Evolutionary conservation across 2,329 filamentous ascomycete species (phyloP).

Genomic region (Fusarium sp.): DNA sequence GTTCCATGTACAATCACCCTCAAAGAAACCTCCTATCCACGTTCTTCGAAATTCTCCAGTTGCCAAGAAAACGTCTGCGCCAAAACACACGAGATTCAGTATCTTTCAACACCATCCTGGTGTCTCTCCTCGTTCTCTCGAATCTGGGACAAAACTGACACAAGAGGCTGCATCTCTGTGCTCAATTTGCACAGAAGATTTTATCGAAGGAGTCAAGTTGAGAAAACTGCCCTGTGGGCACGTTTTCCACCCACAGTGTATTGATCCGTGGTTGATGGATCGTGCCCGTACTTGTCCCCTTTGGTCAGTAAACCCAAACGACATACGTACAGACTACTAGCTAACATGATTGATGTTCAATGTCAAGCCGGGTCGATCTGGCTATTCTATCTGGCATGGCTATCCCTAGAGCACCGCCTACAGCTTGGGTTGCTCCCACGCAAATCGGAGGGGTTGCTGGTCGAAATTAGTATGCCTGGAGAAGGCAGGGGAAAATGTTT

Average conservation of each 20-base stretch:
- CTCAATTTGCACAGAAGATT: conserved; percentile 35
- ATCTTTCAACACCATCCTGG: neutral
- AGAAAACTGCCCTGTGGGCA: conserved; percentile 30
- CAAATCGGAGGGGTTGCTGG: neutral
- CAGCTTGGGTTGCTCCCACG: neutral
- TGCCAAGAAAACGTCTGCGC: too few relatives aligned
- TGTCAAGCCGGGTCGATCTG: conserved; percentile 18
- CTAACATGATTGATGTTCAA: neutral
- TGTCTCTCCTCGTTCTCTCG: neutral
- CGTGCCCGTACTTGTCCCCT: conserved; percentile 39
- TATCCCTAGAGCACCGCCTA: neutral
- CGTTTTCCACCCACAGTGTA: conserved; percentile 39
- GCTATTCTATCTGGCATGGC: neutral
- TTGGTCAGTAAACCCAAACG: conserved; percentile 20
- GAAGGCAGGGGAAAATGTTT: neutral
- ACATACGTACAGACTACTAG: accelerated
- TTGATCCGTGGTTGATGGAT: conserved; percentile 37
- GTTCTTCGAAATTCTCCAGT: neutral
- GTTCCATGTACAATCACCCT: neutral
- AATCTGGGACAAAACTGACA: accelerated
- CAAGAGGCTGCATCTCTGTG: neutral
- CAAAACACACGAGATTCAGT: neutral
- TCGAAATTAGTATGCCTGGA: neutral
- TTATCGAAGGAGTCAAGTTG: neutral
- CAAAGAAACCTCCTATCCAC: neutral